Base-by-base conservation (phyloP, 2,329 filamentous ascomycete species). In the Beauveria scarabaeidicola region DNA sequence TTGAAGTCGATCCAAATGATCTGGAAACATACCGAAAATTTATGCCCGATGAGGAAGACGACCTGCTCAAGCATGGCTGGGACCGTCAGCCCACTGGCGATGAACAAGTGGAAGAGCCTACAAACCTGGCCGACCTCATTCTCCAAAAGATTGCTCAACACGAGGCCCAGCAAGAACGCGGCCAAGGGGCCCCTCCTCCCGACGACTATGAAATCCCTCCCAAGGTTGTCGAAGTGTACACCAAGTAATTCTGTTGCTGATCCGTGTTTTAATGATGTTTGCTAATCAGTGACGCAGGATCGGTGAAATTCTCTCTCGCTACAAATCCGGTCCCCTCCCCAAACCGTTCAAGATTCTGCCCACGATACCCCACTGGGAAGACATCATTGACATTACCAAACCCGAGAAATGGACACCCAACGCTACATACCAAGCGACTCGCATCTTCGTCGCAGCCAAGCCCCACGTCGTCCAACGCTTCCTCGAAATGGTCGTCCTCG, bases 331-430 rank as follows among this genome's bases (percentile, higher is more conserved):
- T n/a, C 93, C 93, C 65, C 81, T 99, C 36, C 94, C 94, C 21
- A 99, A 99, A 74, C 93, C 93, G 0, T 96, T 99, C 81, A 97
- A 97, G 75, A 91, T 97, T 64, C 82, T 99, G 9, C 94, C 94
- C 2, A 92, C 91, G 0, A 84, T 97, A 15, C 91, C 91, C 8
- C 73, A 94, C 68, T 97, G 92, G 91, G 90, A 94, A 70, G 89
- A 91, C 21, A 89, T 96, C 41, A 83, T 96, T 66, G 81, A 86
- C 64, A 84, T 96, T 59, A 96, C 91, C n/a, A 82, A 86, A 32
- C 92, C 93, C 5, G 88, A 94, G 51, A 74, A 72, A 58, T 83
- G 80, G 80, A 90, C 90, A 1, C 78, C 90, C 21, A 91, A 96
- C 69, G 72, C 91, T 51, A 84, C 88, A 66, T 96, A 91, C 72